A percentile compares a stretch with the other conserved stretches of the same genome.
These are phyloP conservation scores for Phylloporus sp. DNA, from an alignment of 768 basidiomycete genomes.

Conservation along the genomic window DNA sequence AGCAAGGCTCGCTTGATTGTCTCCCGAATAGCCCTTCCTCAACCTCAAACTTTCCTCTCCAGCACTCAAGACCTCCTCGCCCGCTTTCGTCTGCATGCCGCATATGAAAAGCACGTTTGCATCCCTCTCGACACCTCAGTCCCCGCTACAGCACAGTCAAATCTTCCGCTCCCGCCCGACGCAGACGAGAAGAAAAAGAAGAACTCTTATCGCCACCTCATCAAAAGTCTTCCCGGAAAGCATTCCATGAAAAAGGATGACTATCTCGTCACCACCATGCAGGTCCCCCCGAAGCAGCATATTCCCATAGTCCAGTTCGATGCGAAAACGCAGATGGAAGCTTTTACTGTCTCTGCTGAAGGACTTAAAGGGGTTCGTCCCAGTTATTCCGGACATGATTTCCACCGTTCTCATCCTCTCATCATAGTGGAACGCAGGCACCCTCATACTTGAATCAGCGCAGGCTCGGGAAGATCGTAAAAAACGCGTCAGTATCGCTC, in stretches of 20 bases:
- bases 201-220: conserved; percentile 72
- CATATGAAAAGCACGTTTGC: conserved; percentile 83
- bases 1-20: conserved; percentile 10
- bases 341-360: conserved; percentile 67
- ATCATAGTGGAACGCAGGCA: conserved; percentile 60
- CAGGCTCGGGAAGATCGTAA: conserved; percentile 76
- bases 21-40: conserved; percentile 28
- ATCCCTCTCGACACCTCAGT: conserved; percentile 34
- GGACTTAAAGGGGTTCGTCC: conserved; percentile 65
- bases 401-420: conserved; percentile 8
- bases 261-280: conserved; percentile 60
- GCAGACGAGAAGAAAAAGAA: conserved; percentile 64
- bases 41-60: conserved; percentile 42
- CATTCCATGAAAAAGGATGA: conserved; percentile 80
- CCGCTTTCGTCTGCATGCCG: conserved; percentile 62
- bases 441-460: conserved; percentile 59
- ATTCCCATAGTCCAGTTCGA: conserved; percentile 61
- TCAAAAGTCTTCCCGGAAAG: conserved; percentile 73
- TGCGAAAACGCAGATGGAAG: conserved; percentile 60
- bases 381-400: conserved; percentile 11
- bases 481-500: conserved; percentile 53
- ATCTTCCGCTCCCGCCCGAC: conserved; percentile 47
- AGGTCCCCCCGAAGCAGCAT: conserved; percentile 66
- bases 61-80: conserved; percentile 78
- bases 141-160: conserved; percentile 28